Percentiles rank a stretch among this genome's conserved stretches.
Conservation (phyloP, 2,329 filamentous ascomycete genomes). For the Cercospora sp. region DNA sequence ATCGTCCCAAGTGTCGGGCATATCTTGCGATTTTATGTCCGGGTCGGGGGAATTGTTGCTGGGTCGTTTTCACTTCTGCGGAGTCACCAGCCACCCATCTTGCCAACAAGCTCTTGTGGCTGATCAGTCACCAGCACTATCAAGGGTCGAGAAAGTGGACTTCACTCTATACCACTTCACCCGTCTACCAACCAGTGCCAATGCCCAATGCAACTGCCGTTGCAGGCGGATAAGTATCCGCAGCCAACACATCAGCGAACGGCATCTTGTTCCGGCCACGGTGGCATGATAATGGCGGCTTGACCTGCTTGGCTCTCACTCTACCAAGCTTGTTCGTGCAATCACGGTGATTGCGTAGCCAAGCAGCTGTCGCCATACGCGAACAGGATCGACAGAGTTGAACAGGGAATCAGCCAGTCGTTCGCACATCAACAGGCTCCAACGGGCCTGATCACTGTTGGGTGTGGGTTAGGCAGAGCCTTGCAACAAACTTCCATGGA, state of each 20-base stretch:
- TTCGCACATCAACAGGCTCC: background rate
- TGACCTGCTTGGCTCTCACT: background rate
- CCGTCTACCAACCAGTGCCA: background rate
- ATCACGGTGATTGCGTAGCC: background rate
- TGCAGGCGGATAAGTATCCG: background rate
- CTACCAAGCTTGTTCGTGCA: background rate
- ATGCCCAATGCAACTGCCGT: background rate
- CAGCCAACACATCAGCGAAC: background rate
- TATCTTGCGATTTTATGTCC: background rate
- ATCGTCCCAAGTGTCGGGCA: background rate
- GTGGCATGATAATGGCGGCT: background rate
- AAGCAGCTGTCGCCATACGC: background rate
- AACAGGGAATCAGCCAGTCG: background rate
- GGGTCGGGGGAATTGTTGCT: background rate
- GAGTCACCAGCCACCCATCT: background rate
- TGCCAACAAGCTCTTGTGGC: background rate
- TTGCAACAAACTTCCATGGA: background rate
- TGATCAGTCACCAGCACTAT: background rate
- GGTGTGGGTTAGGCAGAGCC: background rate
- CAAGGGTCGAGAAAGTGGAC: background rate
- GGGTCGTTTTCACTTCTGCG: background rate
- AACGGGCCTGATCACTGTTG: background rate
- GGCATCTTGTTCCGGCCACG: background rate
- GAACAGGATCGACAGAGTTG: constrained; percentile 7
- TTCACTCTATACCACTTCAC: background rate